Evolutionary conservation across 2,329 filamentous ascomycete genomes (phyloP).

Genomic region (Tolypocladium pustulatum): DNA sequence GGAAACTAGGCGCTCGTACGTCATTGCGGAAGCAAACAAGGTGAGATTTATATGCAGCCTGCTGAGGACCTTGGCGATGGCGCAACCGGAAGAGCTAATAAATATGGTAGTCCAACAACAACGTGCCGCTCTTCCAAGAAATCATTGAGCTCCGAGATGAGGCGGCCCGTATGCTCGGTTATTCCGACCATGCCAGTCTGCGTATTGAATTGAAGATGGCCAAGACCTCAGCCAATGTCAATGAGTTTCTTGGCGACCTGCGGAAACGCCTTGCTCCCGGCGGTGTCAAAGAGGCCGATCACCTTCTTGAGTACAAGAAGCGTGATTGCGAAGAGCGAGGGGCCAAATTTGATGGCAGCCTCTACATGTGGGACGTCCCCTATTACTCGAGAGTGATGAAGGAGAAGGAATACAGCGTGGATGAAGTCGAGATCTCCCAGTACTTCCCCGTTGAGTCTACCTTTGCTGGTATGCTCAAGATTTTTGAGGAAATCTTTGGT

Average conservation of each 20-base stretch:
- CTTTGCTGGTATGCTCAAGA: slow-evolving; percentile 67
- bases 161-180: slow-evolving; percentile 65
- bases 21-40: slow-evolving; percentile 73
- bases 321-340: slow-evolving; percentile 51
- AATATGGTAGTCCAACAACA: slow-evolving; percentile 46
- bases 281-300: slow-evolving; percentile 58
- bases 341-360: slow-evolving; percentile 52
- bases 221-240: slow-evolving; percentile 61
- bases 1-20: slow-evolving; percentile 57
- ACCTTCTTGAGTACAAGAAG: slow-evolving; percentile 66
- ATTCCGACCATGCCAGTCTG: slow-evolving; percentile 66
- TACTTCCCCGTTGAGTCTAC: slow-evolving; percentile 72
- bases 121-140: slow-evolving; percentile 64
- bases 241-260: slow-evolving; percentile 63
- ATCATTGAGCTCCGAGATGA: slow-evolving; percentile 67
- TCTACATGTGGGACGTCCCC: slow-evolving; percentile 75
- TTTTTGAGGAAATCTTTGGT: slow-evolving; percentile 76
- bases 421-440: slow-evolving; percentile 70
- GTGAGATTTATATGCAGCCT: slow-evolving; percentile 18
- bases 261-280: slow-evolving; percentile 56
- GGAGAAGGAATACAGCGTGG: slow-evolving; percentile 69
- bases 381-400: slow-evolving; percentile 75
- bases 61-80: neutral
- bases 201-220: slow-evolving; percentile 80
- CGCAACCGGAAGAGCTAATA: neutral